Evolutionary conservation across 2,329 filamentous ascomycete species (phyloP).

Genomic region (Zasmidium cellare): DNA sequence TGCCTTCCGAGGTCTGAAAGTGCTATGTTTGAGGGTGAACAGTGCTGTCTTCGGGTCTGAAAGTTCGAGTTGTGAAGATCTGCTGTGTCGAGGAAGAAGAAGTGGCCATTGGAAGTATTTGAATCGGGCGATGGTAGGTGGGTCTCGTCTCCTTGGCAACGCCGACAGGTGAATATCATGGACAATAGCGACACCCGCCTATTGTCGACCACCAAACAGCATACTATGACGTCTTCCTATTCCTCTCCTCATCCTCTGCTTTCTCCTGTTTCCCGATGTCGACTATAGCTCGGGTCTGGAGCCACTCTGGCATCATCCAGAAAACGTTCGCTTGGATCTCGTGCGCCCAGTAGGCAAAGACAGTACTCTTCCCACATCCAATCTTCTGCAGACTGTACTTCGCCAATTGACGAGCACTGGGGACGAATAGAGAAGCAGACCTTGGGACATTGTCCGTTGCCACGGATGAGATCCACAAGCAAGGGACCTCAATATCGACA

Average conservation of each 20-base stretch:
- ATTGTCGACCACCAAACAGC: not conserved
- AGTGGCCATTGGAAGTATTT: not conserved
- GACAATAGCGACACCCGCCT: not conserved
- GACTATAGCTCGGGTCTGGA: conserved; percentile 10
- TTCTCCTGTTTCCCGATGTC: conserved; percentile 13
- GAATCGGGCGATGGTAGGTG: not conserved
- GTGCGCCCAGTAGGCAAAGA: conserved; percentile 30
- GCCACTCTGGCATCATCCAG: conserved; percentile 17
- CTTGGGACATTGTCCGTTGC: conserved; percentile 19
- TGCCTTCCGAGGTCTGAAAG: no score
- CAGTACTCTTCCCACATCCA: conserved; percentile 22
- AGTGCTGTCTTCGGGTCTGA: no score
- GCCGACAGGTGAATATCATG: not conserved
- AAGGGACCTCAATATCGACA: conserved; percentile 39
- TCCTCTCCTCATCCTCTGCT: conserved; percentile 11
- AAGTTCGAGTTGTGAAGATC: not conserved
- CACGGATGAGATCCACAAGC: conserved; percentile 17
- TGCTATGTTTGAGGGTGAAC: no score
- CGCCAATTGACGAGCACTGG: conserved; percentile 22
- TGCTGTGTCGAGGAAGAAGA: not conserved
- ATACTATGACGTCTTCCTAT: conserved; percentile 2
- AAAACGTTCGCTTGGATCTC: conserved; percentile 24
- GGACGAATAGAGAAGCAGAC: conserved; percentile 15
- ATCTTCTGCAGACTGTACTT: conserved; percentile 20
- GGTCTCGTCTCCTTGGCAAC: not conserved